A percentile compares a stretch with the other conserved stretches of the same genome.
phyloP scores from a whole-genome alignment of 352 stramenopile species.

The Pythium pyrilobum region DNA sequence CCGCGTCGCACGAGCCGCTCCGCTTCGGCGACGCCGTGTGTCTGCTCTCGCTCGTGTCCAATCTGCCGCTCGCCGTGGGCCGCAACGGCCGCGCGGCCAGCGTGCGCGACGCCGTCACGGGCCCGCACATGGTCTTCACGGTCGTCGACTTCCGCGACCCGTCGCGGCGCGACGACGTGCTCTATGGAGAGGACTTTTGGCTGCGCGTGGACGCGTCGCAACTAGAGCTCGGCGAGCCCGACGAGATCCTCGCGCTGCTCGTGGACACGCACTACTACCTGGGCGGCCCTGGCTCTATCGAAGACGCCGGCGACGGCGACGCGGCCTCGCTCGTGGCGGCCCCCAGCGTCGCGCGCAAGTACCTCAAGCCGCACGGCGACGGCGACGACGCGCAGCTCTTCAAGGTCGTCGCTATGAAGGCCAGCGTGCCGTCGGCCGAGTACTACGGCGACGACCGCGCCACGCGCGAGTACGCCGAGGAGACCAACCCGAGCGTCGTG shows the following conservation, averaged over 20 bases:
- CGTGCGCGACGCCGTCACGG: constrained; percentile 16
- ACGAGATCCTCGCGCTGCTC: constrained; percentile 37
- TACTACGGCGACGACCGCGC: constrained; percentile 58
- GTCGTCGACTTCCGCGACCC: constrained; percentile 59
- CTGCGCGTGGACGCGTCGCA: constrained; percentile 35
- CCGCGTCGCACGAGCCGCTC: constrained; percentile 36
- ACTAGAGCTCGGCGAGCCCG: constrained; percentile 9
- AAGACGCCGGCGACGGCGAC: constrained; percentile 15
- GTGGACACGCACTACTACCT: constrained; percentile 54
- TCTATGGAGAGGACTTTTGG: constrained; percentile 45
- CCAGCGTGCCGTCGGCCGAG: constrained; percentile 30
- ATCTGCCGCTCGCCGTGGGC: constrained; percentile 46
- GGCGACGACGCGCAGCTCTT: constrained; percentile 17
- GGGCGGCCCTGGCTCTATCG: constrained; percentile 42
- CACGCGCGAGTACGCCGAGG: constrained; percentile 52
- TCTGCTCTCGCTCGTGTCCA: constrained; percentile 35
- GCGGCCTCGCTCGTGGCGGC: background rate
- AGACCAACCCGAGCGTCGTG: constrained; percentile 54
- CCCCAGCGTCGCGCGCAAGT: background rate
- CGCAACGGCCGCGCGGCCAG: constrained; percentile 31
- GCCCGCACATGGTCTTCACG: constrained; percentile 61
- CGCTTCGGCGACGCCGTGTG: constrained; percentile 62
- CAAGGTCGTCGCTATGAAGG: constrained; percentile 55
- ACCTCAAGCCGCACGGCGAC: background rate
- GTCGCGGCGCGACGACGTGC: constrained; percentile 35